Conservation (phyloP, 2,329 filamentous ascomycete genomes). For the Boeremia lycopersici region DNA sequence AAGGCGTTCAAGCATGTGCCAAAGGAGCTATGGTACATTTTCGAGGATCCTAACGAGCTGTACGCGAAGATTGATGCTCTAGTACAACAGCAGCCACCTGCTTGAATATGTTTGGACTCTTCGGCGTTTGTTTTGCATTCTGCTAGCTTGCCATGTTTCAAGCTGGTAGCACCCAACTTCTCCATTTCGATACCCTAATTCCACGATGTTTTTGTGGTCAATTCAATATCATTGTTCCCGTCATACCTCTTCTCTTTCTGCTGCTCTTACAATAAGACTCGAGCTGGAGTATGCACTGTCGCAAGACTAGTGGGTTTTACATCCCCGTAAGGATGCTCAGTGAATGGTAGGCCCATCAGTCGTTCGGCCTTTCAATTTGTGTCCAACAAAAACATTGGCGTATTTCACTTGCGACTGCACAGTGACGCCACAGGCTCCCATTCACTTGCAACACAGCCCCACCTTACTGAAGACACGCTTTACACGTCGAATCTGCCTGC, state of each 20-base stretch:
- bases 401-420: background rate
- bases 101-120: background rate
- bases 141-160: background rate
- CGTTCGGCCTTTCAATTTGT: too few species aligned
- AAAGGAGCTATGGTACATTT: constrained; percentile 76
- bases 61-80: constrained; percentile 48
- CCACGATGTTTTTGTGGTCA: background rate
- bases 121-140: background rate
- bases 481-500: background rate
- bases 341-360: too few species aligned
- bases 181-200: background rate
- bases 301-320: too few species aligned
- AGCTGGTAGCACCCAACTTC: background rate
- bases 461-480: background rate
- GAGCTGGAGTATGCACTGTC: too few species aligned
- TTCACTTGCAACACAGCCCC: constrained; percentile 2
- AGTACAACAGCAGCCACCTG: constrained; percentile 10
- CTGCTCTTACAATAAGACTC: too few species aligned
- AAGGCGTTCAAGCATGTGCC: constrained; percentile 81
- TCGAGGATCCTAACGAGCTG: constrained; percentile 75
- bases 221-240: background rate
- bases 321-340: too few species aligned
- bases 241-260: background rate
- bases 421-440: background rate
- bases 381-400: too few species aligned